Evolutionary conservation across 164 flowering plant genomes (phyloP), one percentile per base, ranked within the genome.

Genomic region (Stephania cephalantha): DNA sequence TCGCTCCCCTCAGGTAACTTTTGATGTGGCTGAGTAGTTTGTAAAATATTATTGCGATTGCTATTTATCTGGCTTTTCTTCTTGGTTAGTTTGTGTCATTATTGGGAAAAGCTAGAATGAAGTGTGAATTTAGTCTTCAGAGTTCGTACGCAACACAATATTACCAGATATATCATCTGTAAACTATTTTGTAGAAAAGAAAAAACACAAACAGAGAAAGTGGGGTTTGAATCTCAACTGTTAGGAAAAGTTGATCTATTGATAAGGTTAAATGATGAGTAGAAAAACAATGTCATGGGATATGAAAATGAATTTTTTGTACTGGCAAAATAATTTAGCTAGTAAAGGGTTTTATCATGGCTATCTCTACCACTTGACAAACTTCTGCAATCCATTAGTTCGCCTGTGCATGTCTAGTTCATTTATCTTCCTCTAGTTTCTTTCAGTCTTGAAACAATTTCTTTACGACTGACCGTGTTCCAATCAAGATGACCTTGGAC

Each of bases 1-100:
- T 79, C 88, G 79, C 12, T 84, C 87, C 72, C 69, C 83, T 72
- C 93, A 87, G 91, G 95, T 90, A 83, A 15, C 46, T 71, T 15
- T 35, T 72, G 53, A 52, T 70, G 42, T 29, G 31, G 46, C 45
- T 13, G 12, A 30, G 2, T 58, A 68, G 67, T 11, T 65, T 44
- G 13, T 52, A 42, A 45, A 52, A 66, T 17, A 53, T 42, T 20
- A 20, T 10, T 25, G 20, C 17, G 52, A 63, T 42, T 48, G 50
- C 55, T 15, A 48, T n/a, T 70, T 70, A 44, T 30, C 7, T 45
- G 46, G 52, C 25, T 11, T 18, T 46, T 35, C 10, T 46, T 15
- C 20, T 15, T 69, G 15, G 3, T 35, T 69, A 4, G 42, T 9
- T 61, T 4, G 20, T 18, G 66, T 9, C n/a, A 1, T 17, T 61